A percentile compares a stretch with the other conserved stretches of the same genome.
phyloP scores from a whole-genome alignment of 768 basidiomycete genomes.

The Auriscalpium vulgare region DNA sequence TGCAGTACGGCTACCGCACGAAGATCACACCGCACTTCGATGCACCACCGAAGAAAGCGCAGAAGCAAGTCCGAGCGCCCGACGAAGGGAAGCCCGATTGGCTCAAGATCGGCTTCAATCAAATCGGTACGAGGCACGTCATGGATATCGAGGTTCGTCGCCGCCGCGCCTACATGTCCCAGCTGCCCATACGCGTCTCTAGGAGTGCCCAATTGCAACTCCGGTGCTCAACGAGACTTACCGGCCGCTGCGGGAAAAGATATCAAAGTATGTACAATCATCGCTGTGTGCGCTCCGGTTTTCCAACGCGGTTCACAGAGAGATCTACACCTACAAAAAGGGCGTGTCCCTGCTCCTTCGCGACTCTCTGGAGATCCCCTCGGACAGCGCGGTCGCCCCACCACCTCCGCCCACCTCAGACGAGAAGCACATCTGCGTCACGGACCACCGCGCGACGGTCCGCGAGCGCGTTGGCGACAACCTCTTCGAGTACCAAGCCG shows the following conservation, averaged over 20 bases:
- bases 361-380: conserved; percentile 53
- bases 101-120: conserved; percentile 86
- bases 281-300: background rate
- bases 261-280: conserved; percentile 48
- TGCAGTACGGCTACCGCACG: conserved; percentile 88
- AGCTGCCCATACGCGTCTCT: background rate
- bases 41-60: conserved; percentile 43
- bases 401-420: conserved; percentile 20
- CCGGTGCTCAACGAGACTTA: conserved; percentile 67
- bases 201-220: conserved; percentile 93
- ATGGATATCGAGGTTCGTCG: conserved; percentile 82
- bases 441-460: conserved; percentile 71
- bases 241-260: conserved; percentile 48
- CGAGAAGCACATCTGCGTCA: conserved; percentile 69
- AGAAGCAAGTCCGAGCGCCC: conserved; percentile 17
- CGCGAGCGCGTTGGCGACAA: conserved; percentile 79
- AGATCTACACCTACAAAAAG: conserved; percentile 71
- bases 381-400: conserved; percentile 15
- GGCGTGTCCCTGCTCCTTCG: conserved; percentile 89
- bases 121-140: conserved; percentile 60
- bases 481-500: conserved; percentile 78
- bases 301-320: conserved; percentile 33
- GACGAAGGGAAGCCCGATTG: conserved; percentile 43
- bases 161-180: too few relatives aligned
- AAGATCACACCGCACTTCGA: conserved; percentile 98